Base-by-base conservation (phyloP, 768 basidiomycete genomes). In the Amanita molliuscula region DNA sequence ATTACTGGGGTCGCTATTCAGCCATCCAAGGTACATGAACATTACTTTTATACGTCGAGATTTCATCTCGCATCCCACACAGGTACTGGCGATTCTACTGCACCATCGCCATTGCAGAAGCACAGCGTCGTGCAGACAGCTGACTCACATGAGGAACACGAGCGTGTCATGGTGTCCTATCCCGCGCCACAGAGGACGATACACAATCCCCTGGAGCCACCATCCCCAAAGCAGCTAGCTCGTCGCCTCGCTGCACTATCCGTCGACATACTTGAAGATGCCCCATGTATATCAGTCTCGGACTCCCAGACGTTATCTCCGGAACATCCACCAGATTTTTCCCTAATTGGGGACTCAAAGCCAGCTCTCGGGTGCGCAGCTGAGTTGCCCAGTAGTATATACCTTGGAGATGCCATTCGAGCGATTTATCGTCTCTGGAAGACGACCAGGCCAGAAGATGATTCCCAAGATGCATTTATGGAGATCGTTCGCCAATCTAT, bases 1-100 rank as follows among this genome's bases (percentile, higher is more conserved):
- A 81, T 5, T 88, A 88, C 56, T 88, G 85, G 85, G 83, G 82
- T 21, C 81, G 74, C 54, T 88, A 88, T 61, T 68, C 81, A 26
- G 69, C 71, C 16, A 73, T 87, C 6, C 84, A 88, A 63, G 85
- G 85, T 84, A 50, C 13, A 29, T 13, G 11, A 57, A 66, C 57
- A 20, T 21, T 15, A 6, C 26, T n/a, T 38, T 50, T 28, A 18
- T 28, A 21, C 25, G 25, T 26, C 4, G 48, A 43, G 8, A 34
- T 11, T 18, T 33, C 33, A n/a, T 47, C 18, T 16, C 13, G 13
- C 11, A 20, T 20, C 20, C 15, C 44, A 44, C 25, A 16, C 9
- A 40, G 47, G 43, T 51, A 33, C 41, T 43, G 36, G 52, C 34
- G 42, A 44, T 47, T 78, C 84, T 25, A 82, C 76, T 13, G 84